Conservation (phyloP, 2,329 filamentous ascomycete species). For the Verticillium tricorpus region DNA sequence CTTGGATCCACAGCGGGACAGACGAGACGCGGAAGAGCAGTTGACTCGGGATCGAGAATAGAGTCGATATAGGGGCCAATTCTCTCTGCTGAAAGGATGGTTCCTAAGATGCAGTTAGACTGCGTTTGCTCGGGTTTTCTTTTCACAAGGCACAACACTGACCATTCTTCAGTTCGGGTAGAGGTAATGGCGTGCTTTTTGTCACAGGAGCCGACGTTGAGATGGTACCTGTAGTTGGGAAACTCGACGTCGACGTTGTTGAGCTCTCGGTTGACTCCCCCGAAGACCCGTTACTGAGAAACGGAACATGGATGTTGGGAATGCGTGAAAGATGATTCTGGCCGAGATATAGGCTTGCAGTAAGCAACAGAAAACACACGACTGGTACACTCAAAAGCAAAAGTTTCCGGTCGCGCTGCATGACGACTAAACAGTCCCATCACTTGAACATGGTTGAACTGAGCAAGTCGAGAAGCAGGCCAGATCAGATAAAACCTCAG, state of each 20-base stretch:
- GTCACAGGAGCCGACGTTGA: neutral
- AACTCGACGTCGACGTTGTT: neutral
- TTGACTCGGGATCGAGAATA: conserved; percentile 17
- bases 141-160: neutral
- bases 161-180: neutral
- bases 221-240: neutral
- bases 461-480: neutral
- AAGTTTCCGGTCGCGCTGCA: neutral
- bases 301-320: neutral
- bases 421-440: neutral
- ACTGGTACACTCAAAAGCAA: neutral
- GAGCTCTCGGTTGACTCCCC: neutral
- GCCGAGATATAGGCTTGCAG: neutral
- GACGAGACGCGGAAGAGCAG: conserved; percentile 20
- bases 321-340: neutral
- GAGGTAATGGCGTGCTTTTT: neutral
- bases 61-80: conserved; percentile 35
- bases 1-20: conserved; percentile 17
- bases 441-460: neutral
- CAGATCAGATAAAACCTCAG: neutral
- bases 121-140: neutral
- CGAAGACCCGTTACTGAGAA: neutral
- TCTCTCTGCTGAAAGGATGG: neutral
- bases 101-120: neutral
- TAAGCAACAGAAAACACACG: neutral